phyloP scores from a whole-genome alignment of 208 protist genomes.

The Leishmania braziliensis region DNA sequence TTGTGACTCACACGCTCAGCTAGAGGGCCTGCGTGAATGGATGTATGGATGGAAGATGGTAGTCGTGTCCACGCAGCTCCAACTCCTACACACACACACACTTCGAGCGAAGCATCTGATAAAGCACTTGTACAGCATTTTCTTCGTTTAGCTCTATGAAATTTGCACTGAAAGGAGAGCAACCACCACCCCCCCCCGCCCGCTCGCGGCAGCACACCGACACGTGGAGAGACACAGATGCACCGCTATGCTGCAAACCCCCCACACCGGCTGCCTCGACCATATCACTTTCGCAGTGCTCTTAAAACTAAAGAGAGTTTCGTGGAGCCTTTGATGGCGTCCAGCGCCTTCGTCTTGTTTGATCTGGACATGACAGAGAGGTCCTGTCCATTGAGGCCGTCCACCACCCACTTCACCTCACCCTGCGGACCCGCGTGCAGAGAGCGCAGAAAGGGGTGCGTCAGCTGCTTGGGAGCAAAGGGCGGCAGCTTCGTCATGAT shows the following conservation, averaged over 20 bases:
- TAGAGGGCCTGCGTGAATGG: no score
- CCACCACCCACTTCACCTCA: constrained; percentile 51
- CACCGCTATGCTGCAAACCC: not conserved
- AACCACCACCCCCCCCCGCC: not conserved
- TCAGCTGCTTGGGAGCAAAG: constrained; percentile 18
- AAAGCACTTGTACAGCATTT: not conserved
- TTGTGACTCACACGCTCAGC: not conserved
- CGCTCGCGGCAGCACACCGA: not conserved
- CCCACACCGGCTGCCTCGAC: not conserved
- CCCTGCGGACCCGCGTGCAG: constrained; percentile 40
- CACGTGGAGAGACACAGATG: not conserved
- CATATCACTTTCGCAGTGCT: constrained; percentile 16
- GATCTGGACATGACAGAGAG: constrained; percentile 35
- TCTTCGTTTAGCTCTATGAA: not conserved
- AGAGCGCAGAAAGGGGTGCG: constrained; percentile 50
- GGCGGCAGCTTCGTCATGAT: constrained; percentile 51
- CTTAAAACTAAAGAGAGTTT: constrained; percentile 29
- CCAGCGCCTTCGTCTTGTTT: constrained; percentile 39
- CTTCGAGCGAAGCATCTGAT: not conserved
- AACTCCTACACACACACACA: constrained; percentile 2
- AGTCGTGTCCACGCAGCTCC: not conserved
- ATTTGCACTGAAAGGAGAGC: not conserved
- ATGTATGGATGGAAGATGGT: not conserved
- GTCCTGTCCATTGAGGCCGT: constrained; percentile 63
- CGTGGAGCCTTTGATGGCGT: constrained; percentile 46